Evolutionary conservation across 2,329 filamentous ascomycete genomes (phyloP).

Genomic region (Colletotrichum viniferum): DNA sequence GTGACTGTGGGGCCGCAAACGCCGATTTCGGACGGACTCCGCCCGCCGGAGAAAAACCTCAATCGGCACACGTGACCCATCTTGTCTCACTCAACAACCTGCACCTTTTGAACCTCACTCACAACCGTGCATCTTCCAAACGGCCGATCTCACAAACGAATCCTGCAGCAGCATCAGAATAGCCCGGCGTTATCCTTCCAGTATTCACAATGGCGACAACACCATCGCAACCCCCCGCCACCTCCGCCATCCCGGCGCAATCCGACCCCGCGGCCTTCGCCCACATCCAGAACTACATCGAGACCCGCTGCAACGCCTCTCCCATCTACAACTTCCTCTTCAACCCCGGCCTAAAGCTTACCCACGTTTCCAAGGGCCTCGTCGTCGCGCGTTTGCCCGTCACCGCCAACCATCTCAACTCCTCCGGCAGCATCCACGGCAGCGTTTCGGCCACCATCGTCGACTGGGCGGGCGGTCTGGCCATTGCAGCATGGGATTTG

Average conservation of each 20-base stretch:
- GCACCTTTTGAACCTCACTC: not conserved
- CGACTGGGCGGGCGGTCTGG: constrained; percentile 76
- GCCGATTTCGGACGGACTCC: constrained; percentile 16
- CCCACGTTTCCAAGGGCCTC: constrained; percentile 25
- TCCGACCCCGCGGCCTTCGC: constrained; percentile 23
- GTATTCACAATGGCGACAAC: not conserved
- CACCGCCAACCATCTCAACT: constrained; percentile 24
- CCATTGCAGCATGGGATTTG: constrained; percentile 70
- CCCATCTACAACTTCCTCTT: constrained; percentile 27
- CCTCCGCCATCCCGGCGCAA: not conserved
- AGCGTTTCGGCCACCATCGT: constrained; percentile 73
- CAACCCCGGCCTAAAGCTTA: constrained; percentile 19
- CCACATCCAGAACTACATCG: constrained; percentile 25
- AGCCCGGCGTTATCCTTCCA: not conserved
- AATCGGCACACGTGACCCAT: not conserved
- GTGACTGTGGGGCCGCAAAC: not conserved
- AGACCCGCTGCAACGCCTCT: constrained; percentile 24
- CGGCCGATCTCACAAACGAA: not conserved
- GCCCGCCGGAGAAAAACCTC: constrained; percentile 8
- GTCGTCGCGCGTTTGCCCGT: constrained; percentile 23
- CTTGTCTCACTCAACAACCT: constrained; percentile 12
- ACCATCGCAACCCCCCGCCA: not conserved
- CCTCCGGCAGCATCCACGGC: constrained; percentile 68
- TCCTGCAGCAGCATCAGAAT: not conserved
- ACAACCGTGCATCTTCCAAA: not conserved